These are phyloP conservation scores for Mallotus repandus DNA, from an alignment of 441 rosid genomes.

Conservation along the genomic window DNA sequence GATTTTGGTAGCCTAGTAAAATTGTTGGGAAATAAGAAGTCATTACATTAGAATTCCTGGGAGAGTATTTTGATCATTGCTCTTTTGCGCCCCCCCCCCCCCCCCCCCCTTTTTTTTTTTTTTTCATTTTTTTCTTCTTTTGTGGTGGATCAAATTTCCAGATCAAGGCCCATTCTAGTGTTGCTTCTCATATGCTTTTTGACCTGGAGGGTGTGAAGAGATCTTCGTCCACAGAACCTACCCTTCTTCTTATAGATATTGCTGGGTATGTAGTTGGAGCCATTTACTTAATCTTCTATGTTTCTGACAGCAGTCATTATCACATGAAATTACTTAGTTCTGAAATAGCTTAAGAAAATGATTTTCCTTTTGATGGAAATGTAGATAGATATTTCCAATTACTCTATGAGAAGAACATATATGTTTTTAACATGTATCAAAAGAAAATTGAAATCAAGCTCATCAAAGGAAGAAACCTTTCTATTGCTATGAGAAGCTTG, in stretches of 20 bases:
- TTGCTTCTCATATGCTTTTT: conserved; percentile 80
- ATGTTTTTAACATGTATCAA: no score
- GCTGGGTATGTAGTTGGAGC: conserved; percentile 59
- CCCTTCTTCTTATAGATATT: conserved; percentile 75
- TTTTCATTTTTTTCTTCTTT: not conserved
- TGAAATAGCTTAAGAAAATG: conserved; percentile 1
- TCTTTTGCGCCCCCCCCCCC: no score
- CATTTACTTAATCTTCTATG: not conserved
- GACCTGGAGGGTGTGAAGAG: conserved; percentile 72
- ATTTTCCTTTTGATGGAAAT: not conserved
- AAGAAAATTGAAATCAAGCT: no score
- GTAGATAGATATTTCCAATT: not conserved
- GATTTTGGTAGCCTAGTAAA: conserved; percentile 15
- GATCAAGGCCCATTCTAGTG: conserved; percentile 84
- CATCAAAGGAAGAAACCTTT: no score
- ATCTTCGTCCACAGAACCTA: conserved; percentile 75
- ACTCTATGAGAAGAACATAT: no score
- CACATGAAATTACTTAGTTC: conserved; percentile 3
- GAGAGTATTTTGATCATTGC: not conserved
- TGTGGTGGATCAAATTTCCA: conserved; percentile 26
- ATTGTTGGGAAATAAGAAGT: conserved; percentile 8
- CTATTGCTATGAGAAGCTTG: not conserved
- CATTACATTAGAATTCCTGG: not conserved
- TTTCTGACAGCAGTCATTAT: not conserved
- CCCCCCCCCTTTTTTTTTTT: no score